Base-by-base conservation (phyloP, 495 filamentous ascomycete genomes). In the Hypoxylon crocopeplum region DNA sequence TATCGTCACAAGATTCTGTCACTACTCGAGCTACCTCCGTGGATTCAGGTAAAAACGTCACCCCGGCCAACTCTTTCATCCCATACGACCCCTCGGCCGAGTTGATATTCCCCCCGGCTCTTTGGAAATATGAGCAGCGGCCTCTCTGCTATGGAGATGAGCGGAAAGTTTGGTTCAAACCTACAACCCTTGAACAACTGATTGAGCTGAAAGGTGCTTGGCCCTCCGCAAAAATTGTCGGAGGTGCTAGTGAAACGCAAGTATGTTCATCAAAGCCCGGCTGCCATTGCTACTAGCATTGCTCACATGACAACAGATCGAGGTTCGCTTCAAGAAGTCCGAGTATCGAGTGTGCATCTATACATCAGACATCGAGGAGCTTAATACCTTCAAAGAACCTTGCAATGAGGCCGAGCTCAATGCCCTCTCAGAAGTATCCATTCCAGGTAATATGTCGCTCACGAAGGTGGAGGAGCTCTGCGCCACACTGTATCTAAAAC, bases 261-360 rank as follows among this genome's bases (percentile, higher is more conserved):
- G 62, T 66, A 55, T 30, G 41, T 12, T 16, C 7, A 33, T 16
- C 8, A 17, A 24, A 6, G 7, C 7, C 33, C 24, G 10, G 10
- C 3, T 38, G 6, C 12, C 5, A 39, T 32, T 13, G 1, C 11
- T 32, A 12, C n/a, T 15, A 15, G 17, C 29, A 6, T 40, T 36
- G 15, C 62, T 66, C 11, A 66, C 40, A 19, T 25, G 12, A 7
- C 3, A 27, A 3, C 21, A 66, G 62, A 94, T 95, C 49, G 91
- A 95, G 69, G 84, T 91, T 67, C 93, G 92, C 56, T 95, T 95
- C 77, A 93, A 94, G 74, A 88, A 81, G 1, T 87, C 89, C 84
- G 82, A 88, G 51, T 94, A 93, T 68, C 78, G 78, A 12, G 83
- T 83, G 7, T 93, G 88, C 0, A 86, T 95, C 2, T 94, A 87